Evolutionary conservation across 192 early-diverging fungal species (phyloP).

Genomic region (Podila horticola): DNA sequence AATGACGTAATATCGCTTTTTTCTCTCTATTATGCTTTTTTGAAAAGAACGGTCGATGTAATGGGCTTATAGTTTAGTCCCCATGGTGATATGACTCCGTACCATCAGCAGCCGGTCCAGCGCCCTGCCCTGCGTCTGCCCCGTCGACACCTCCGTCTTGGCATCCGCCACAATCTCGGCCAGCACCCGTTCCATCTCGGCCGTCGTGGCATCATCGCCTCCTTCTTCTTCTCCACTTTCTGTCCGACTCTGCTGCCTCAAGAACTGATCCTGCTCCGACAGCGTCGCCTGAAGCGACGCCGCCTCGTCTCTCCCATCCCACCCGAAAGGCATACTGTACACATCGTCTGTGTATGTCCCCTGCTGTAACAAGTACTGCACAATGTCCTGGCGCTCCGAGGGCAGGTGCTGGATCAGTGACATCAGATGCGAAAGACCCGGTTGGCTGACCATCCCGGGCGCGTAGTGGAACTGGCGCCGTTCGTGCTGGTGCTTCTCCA

Average conservation of each 20-base stretch:
- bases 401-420: constrained; percentile 43
- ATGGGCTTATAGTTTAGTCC: constrained; percentile 30
- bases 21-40: background rate
- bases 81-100: constrained; percentile 42
- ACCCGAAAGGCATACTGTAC: constrained; percentile 27
- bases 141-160: constrained; percentile 30
- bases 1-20: no score
- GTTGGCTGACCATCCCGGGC: background rate
- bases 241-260: background rate
- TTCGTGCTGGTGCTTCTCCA: constrained; percentile 32
- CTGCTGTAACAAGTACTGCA: constrained; percentile 39
- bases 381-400: constrained; percentile 49
- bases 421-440: constrained; percentile 9
- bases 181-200: constrained; percentile 43
- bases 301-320: constrained; percentile 20
- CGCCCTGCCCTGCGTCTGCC: constrained; percentile 34
- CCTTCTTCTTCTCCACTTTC: background rate
- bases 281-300: constrained; percentile 21
- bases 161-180: constrained; percentile 38
- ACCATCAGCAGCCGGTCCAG: constrained; percentile 41
- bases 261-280: constrained; percentile 32
- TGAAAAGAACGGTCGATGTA: background rate
- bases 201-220: constrained; percentile 5
- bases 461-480: constrained; percentile 38
- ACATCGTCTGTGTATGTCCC: constrained; percentile 41